phyloP scores from a whole-genome alignment of 306 rosid genomes.

The Fragaria vesca region DNA sequence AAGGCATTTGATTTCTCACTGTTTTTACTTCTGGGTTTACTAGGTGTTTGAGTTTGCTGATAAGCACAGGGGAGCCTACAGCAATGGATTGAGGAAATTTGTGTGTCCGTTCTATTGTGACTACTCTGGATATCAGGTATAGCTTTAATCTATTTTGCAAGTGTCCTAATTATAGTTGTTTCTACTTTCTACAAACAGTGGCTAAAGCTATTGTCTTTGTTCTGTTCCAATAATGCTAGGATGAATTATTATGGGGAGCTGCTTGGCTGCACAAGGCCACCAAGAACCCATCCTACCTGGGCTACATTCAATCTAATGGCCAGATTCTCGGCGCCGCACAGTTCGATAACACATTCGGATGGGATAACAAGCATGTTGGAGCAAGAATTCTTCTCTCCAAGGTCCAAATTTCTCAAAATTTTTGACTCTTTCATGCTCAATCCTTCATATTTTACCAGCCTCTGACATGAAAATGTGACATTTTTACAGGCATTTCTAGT shows the following conservation, averaged over 20 bases:
- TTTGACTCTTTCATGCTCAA: neutral
- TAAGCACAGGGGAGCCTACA: constrained; percentile 77
- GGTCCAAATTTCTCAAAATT: constrained; percentile 35
- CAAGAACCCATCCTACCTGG: constrained; percentile 59
- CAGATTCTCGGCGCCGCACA: constrained; percentile 79
- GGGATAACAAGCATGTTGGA: constrained; percentile 97
- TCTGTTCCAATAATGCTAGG: constrained; percentile 35
- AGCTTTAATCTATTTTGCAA: neutral
- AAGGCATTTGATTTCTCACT: neutral
- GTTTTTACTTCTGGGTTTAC: constrained; percentile 12
- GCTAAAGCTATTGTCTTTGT: neutral
- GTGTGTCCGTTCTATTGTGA: constrained; percentile 92
- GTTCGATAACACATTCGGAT: constrained; percentile 77
- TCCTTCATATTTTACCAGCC: neutral
- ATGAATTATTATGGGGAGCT: constrained; percentile 95
- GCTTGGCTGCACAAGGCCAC: constrained; percentile 97
- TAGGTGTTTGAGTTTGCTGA: constrained; percentile 95
- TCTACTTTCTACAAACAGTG: neutral
- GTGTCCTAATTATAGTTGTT: neutral
- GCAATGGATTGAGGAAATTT: constrained; percentile 51
- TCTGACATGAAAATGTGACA: neutral
- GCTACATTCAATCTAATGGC: constrained; percentile 81
- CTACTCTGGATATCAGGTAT: constrained; percentile 84
- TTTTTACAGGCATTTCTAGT: constrained; percentile 75
- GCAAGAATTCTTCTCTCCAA: constrained; percentile 91